Evolutionary conservation across 2,329 filamentous ascomycete species (phyloP).

Genomic region (Juglanconis sp.): DNA sequence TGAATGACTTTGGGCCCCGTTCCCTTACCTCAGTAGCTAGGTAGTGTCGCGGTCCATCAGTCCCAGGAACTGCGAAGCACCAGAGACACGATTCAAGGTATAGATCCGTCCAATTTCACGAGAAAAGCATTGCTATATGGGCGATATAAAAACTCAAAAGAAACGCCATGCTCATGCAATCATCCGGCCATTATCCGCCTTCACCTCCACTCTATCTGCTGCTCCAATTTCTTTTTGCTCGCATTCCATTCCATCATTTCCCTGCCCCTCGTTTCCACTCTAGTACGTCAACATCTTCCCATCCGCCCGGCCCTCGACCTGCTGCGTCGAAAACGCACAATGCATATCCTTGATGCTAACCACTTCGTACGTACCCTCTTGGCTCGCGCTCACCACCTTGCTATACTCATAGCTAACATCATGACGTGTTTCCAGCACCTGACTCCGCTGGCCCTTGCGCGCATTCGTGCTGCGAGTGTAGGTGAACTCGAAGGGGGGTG

Average conservation of each 20-base stretch:
- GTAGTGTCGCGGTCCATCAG: too few relatives aligned
- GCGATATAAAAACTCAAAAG: background rate
- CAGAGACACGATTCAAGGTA: too few relatives aligned
- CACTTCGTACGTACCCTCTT: slow-evolving; percentile 97
- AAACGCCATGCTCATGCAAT: slow-evolving; percentile 32
- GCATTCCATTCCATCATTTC: background rate
- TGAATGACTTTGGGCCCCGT: too few relatives aligned
- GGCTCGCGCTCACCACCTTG: slow-evolving; percentile 79
- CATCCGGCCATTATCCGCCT: slow-evolving; percentile 1
- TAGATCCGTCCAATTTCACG: background rate
- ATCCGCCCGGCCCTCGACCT: slow-evolving; percentile 46
- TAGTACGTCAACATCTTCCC: slow-evolving; percentile 35
- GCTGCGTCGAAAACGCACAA: slow-evolving; percentile 81
- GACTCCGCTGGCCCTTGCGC: slow-evolving; percentile 73
- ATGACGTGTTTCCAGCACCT: slow-evolving; percentile 85
- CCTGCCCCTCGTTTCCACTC: background rate
- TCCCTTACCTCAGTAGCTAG: too few relatives aligned
- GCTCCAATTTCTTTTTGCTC: background rate
- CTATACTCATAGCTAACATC: slow-evolving; percentile 78
- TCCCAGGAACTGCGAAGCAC: too few relatives aligned
- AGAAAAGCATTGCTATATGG: background rate
- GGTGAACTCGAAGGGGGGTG: slow-evolving; percentile 95
- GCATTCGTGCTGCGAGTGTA: slow-evolving; percentile 89
- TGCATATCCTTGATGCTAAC: slow-evolving; percentile 91
- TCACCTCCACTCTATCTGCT: slow-evolving; percentile 16